A percentile compares a stretch with the other conserved stretches of the same genome.
Conservation (phyloP, 1,284 basidiomycete genomes). For the Apiotrichum gracile region DNA sequence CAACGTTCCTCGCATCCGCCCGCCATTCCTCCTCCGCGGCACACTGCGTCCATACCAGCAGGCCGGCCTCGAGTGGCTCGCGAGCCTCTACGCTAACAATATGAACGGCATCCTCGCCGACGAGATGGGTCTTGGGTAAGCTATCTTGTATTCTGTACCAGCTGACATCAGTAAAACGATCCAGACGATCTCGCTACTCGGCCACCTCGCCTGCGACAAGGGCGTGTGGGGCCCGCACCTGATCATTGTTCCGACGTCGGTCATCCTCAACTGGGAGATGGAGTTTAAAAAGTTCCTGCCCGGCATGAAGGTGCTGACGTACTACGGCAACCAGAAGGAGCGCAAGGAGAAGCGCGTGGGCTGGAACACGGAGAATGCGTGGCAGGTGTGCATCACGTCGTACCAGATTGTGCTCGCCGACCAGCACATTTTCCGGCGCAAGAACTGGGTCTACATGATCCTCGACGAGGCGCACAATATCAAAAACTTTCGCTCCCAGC, state of each 20-base stretch:
- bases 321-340: slow-evolving; percentile 85
- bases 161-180: slow-evolving; percentile 74
- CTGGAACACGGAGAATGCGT: slow-evolving; percentile 87
- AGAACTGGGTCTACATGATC: slow-evolving; percentile 94
- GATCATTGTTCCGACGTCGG: slow-evolving; percentile 90
- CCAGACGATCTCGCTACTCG: slow-evolving; percentile 87
- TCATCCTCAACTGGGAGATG: slow-evolving; percentile 97
- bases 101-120: slow-evolving; percentile 79
- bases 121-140: slow-evolving; percentile 85
- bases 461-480: slow-evolving; percentile 98
- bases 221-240: slow-evolving; percentile 97
- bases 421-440: slow-evolving; percentile 89
- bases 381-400: slow-evolving; percentile 94
- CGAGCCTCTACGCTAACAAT: slow-evolving; percentile 76
- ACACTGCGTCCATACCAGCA: slow-evolving; percentile 90
- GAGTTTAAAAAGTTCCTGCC: slow-evolving; percentile 98
- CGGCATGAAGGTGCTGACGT: slow-evolving; percentile 85
- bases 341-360: slow-evolving; percentile 89
- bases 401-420: slow-evolving; percentile 91
- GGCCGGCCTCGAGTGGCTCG: slow-evolving; percentile 90
- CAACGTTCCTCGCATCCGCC: slow-evolving; percentile 57
- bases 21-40: slow-evolving; percentile 79
- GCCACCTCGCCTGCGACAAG: slow-evolving; percentile 86
- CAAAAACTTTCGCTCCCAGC: slow-evolving; percentile 94
- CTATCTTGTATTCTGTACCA: slow-evolving; percentile 16